phyloP scores from a whole-genome alignment of 1,139 yeast genomes.

The Arxiozyma telluris region DNA sequence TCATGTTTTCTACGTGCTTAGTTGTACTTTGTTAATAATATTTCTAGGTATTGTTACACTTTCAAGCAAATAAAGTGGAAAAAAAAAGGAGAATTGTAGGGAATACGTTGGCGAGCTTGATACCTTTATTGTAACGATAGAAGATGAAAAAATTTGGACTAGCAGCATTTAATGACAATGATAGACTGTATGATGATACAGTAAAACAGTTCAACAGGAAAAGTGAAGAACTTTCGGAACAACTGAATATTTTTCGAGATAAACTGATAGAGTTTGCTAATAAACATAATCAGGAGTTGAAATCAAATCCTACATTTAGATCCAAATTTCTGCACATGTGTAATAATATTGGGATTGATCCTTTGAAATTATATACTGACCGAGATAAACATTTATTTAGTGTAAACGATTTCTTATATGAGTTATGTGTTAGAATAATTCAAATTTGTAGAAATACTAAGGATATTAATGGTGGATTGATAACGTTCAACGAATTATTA shows the following conservation, averaged over 20 bases:
- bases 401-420: constrained; percentile 51
- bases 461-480: constrained; percentile 71
- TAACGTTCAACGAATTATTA: constrained; percentile 52
- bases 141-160: constrained; percentile 26
- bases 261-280: constrained; percentile 56
- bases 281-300: constrained; percentile 53
- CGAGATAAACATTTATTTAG: constrained; percentile 32
- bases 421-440: constrained; percentile 60
- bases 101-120: background rate
- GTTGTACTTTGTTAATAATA: too few relatives aligned
- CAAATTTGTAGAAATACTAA: constrained; percentile 67
- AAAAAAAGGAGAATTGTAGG: background rate
- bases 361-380: constrained; percentile 40
- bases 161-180: constrained; percentile 20
- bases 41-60: background rate
- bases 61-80: background rate
- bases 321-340: constrained; percentile 69
- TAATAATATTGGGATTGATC: constrained; percentile 74
- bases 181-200: background rate
- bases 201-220: constrained; percentile 33
- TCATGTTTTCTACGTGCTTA: too few relatives aligned
- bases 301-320: constrained; percentile 55
- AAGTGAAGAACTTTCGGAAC: constrained; percentile 46
- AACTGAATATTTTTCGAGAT: constrained; percentile 50
- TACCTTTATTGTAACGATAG: background rate